Conservation (phyloP, 495 filamentous ascomycete genomes). For the Astrocystis sublimbata region DNA sequence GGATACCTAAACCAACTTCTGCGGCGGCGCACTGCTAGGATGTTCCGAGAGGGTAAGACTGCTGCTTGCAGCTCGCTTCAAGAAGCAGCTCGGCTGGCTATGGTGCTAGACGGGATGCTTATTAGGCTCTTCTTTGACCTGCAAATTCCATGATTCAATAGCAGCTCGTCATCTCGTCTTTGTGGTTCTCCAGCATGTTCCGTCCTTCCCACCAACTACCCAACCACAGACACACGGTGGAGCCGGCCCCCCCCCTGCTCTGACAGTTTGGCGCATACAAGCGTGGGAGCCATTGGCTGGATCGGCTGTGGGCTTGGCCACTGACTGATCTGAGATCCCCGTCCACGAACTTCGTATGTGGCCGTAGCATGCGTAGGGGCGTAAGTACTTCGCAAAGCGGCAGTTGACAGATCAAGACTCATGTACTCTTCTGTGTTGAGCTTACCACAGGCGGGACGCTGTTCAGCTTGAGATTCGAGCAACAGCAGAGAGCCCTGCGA, state of each 20-base stretch:
- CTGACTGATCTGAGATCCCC: slow-evolving; percentile 38
- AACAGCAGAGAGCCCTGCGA: neutral
- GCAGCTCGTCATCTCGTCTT: neutral
- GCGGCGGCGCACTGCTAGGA: neutral
- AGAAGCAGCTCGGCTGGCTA: neutral
- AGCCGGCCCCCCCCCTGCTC: slow-evolving; percentile 31
- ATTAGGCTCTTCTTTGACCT: neutral
- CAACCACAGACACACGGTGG: slow-evolving; percentile 19
- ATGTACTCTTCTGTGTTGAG: neutral
- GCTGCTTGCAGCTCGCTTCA: neutral
- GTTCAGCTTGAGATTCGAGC: neutral
- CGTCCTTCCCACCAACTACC: slow-evolving; percentile 15
- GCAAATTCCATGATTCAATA: neutral
- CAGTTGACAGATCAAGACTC: slow-evolving; percentile 18
- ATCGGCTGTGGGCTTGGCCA: slow-evolving; percentile 32
- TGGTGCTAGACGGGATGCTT: neutral
- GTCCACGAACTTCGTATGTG: slow-evolving; percentile 33
- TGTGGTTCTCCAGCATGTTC: slow-evolving; percentile 5
- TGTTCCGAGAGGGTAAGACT: neutral
- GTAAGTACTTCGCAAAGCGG: slow-evolving; percentile 10
- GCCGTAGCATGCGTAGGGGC: slow-evolving; percentile 21
- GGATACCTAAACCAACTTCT: neutral
- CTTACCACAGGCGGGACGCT: slow-evolving; percentile 12
- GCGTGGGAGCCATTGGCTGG: slow-evolving; percentile 27
- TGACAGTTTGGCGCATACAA: slow-evolving; percentile 35